These are phyloP conservation scores for Ustilago trichophora DNA, from an alignment of 1,284 basidiomycete genomes.

Conservation along the genomic window DNA sequence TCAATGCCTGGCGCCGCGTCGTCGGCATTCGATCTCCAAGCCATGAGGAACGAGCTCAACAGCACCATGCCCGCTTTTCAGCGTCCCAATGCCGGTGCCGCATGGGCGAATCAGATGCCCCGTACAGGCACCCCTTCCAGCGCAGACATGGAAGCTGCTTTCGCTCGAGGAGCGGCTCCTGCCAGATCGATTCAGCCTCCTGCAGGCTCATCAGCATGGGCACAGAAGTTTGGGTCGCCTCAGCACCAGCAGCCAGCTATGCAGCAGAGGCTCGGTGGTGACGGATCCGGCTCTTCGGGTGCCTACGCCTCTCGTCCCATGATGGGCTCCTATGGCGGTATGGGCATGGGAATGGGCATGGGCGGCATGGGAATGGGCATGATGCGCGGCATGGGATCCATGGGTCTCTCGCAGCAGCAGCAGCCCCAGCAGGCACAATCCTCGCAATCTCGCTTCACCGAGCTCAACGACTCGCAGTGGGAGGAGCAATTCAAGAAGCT, in stretches of 20 bases:
- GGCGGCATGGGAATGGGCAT: conserved; percentile 43
- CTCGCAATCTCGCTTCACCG: conserved; percentile 44
- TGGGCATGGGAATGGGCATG: conserved; percentile 44
- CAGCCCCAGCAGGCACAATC: conserved; percentile 32
- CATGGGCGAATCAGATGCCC: conserved; percentile 60
- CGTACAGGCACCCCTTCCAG: conserved; percentile 18
- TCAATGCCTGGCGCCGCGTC: conserved; percentile 23
- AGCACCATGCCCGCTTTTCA: conserved; percentile 25
- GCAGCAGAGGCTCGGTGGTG: conserved; percentile 14
- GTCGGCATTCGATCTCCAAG: conserved; percentile 55
- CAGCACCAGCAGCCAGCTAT: conserved; percentile 20
- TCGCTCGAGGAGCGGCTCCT: conserved; percentile 29
- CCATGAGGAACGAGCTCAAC: conserved; percentile 50
- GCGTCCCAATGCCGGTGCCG: conserved; percentile 18
- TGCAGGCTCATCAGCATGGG: conserved; percentile 44
- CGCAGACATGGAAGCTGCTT: conserved; percentile 54
- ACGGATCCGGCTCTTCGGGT: conserved; percentile 14
- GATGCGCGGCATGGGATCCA: conserved; percentile 38
- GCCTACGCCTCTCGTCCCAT: conserved; percentile 40
- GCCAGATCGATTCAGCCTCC: conserved; percentile 20
- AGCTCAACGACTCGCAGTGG: conserved; percentile 61
- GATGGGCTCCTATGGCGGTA: conserved; percentile 46
- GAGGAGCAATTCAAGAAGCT: conserved; percentile 63
- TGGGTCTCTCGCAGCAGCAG: conserved; percentile 14
- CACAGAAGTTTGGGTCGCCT: conserved; percentile 46